Evolutionary conservation across 441 rosid species (phyloP), one percentile per base, ranked within the genome.

Genomic region (Bruguiera hainesii): DNA sequence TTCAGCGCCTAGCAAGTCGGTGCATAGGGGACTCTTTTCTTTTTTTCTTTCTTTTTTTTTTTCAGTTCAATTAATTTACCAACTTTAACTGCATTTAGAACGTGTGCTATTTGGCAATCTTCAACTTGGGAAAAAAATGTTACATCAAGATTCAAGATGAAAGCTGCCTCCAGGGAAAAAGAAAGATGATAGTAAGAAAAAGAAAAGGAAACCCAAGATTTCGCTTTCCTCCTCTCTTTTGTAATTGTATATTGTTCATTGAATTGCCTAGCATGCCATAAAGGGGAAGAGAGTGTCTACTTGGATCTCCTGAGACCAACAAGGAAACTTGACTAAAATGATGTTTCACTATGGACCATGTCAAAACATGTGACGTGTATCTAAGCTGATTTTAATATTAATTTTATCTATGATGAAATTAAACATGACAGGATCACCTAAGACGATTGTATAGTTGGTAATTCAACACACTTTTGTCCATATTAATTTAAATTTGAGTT

Each of bases 331-430:
- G 58, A 23, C 25, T 25, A 55, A 55, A 26, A 20, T 15, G 58
- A 23, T 10, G 58, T 55, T 23, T 55, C 52, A 55, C 58, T 23
- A 6, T 55, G 25, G 11, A 55, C 4, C 5, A 10, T 23, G 29
- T 26, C 28, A 26, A 10, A 55, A 10, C 6, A 2, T 53, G 28
- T 23, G 29, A 3, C 29, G 9, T 23, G 29, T 23, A 20, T 20
- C 26, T 26, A 23, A 55, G 29, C 25, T 10, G 1, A 60, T 74
- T 76, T 59, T 55, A 78, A 78, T 70, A 76, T 66, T 68, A 60
- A 31, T 63, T 16, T 71, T 11, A 35, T 19, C 56, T 52, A 71
- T 63, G 60, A 61, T 57, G 33, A 60, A 51, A 70, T 78, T 63
- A 64, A 75, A 72, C 67, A 73, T 31, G 56, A 50, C 49, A 70